Evolutionary conservation across 352 stramenopile genomes (phyloP), one percentile per base, ranked within the genome.

Genomic region (Blastocystis sp.): DNA sequence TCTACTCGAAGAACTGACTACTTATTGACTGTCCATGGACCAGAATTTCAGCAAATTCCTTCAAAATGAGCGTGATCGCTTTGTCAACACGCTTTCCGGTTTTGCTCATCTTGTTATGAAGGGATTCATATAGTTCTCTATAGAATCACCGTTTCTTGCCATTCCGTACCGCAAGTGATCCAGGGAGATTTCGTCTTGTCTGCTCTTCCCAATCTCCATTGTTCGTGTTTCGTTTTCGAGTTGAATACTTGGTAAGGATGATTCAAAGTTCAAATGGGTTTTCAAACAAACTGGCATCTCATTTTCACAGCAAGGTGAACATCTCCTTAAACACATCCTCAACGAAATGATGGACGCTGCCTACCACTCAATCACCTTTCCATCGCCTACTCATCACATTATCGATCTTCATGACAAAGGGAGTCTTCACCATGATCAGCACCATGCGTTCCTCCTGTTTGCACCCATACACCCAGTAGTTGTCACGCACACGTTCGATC

Each of bases 1-100:
- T 46, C 18, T 84, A 88, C 42, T 87, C 87, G 53, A 88, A 88
- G n/a, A 88, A 84, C 42, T 84, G 53, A n/a, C 87, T 51, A 46
- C 69, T 81, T 16, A 65, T 64, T 16, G 14, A 36, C 48, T 81
- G 44, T 44, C 69, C 69, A 38, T 81, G 49, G 27, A 81, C 53
- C 21, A 81, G 69, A 29, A 81, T 63, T 48, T 81, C 69, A 18
- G 69, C 69, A 63, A 81, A 81, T 32, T 64, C 44, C 42, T 81
- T 81, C 46, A 81, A 32, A 54, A 81, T 63, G 9, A 32, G 63
- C 11, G 69, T 81, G 24, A 81, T 40, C 18, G 53, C 69, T 51
- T 81, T 81, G 46, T 81, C 69, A 24, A 51, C 32, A 14, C 36
- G 24, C 29, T 81, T 81, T 44, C 69, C 69, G 16, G 24, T 64